Evolutionary conservation across 2,329 filamentous ascomycete genomes (phyloP).

Genomic region (Arthrobotrys megalospora): DNA sequence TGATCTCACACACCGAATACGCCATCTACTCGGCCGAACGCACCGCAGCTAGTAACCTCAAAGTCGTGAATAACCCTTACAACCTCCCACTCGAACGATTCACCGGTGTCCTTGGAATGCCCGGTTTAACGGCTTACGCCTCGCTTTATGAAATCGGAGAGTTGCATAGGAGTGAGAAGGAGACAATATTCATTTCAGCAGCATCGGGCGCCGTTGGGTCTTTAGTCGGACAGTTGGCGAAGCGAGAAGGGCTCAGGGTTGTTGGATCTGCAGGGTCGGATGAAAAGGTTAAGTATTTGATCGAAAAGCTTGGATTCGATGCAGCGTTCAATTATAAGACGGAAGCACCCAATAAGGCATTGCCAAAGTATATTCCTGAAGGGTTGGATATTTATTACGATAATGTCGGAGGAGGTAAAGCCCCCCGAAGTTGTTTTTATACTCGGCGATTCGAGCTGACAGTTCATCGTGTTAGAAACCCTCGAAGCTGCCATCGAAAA

Average conservation of each 20-base stretch:
- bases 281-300: constrained; percentile 83
- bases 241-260: constrained; percentile 83
- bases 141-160: constrained; percentile 82
- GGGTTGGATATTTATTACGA: constrained; percentile 89
- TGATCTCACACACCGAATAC: constrained; percentile 79
- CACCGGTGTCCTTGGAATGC: constrained; percentile 83
- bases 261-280: constrained; percentile 85
- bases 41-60: constrained; percentile 67
- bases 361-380: constrained; percentile 79
- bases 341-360: constrained; percentile 78
- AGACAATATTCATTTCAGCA: constrained; percentile 83
- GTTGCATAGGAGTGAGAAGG: constrained; percentile 78
- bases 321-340: constrained; percentile 91
- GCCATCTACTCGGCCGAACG: constrained; percentile 71
- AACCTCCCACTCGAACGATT: constrained; percentile 78
- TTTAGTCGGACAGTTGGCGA: constrained; percentile 85
- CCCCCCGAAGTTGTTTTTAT: constrained; percentile 76
- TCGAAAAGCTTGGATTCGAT: constrained; percentile 79
- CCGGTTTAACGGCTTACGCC: constrained; percentile 80
- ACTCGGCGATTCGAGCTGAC: constrained; percentile 72
- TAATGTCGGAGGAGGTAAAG: constrained; percentile 82
- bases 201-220: constrained; percentile 87
- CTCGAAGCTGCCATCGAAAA: constrained; percentile 77
- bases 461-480: constrained; percentile 75
- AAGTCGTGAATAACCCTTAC: constrained; percentile 78